phyloP scores from a whole-genome alignment of 371 early-diverging fungal genomes.

The Rhizopus microsporus region DNA sequence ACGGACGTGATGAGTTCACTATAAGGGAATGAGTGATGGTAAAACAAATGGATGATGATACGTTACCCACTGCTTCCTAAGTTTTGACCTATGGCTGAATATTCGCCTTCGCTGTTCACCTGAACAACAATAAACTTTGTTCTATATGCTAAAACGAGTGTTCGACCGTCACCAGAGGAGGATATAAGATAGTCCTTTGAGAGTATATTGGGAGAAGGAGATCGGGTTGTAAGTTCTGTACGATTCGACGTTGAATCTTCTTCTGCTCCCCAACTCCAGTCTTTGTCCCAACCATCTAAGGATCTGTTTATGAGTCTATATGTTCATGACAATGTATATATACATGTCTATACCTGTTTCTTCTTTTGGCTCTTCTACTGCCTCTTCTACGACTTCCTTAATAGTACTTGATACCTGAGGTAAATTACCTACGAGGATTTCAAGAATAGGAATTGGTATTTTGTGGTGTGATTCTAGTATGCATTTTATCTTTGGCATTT shows the following conservation, averaged over 20 bases:
- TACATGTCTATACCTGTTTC: constrained; percentile 9
- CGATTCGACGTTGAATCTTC: constrained; percentile 21
- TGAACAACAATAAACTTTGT: constrained; percentile 47
- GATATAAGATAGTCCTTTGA: constrained; percentile 38
- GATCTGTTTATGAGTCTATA: neutral
- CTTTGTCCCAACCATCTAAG: constrained; percentile 48
- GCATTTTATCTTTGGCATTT: constrained; percentile 28
- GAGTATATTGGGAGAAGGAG: constrained; percentile 27
- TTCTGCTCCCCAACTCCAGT: constrained; percentile 48
- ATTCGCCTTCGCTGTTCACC: constrained; percentile 45
- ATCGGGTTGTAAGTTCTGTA: constrained; percentile 23
- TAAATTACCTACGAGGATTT: constrained; percentile 45
- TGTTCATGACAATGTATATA: neutral
- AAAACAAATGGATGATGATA: neutral
- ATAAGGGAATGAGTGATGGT: neutral
- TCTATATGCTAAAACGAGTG: constrained; percentile 43
- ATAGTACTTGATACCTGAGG: constrained; percentile 45
- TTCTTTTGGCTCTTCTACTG: constrained; percentile 24
- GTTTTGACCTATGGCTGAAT: constrained; percentile 55
- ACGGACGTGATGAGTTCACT: constrained; percentile 61
- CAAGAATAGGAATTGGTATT: constrained; percentile 46
- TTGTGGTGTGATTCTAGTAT: constrained; percentile 39
- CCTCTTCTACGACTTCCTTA: constrained; percentile 41
- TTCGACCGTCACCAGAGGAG: constrained; percentile 38
- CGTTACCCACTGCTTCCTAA: constrained; percentile 49